These are phyloP conservation scores for Aspergillus melleus DNA, from an alignment of 2,329 filamentous ascomycete genomes.

Conservation along the genomic window DNA sequence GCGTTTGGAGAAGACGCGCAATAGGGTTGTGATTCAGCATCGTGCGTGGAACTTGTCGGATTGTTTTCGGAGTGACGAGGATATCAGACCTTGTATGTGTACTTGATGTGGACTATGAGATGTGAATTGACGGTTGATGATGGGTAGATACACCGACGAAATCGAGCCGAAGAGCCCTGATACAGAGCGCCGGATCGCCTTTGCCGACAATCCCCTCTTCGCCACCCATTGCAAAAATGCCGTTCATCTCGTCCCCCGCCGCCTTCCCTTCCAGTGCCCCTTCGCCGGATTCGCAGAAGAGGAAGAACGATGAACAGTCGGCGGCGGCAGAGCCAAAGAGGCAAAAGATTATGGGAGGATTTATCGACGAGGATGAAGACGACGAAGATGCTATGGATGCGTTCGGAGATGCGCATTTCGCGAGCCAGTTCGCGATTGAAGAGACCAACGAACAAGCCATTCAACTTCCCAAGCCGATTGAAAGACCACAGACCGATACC, in stretches of 20 bases:
- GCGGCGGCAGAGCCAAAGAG: slow-evolving; percentile 39
- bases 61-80: slow-evolving; percentile 45
- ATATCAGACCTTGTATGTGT: slow-evolving; percentile 35
- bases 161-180: slow-evolving; percentile 14
- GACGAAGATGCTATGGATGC: slow-evolving; percentile 33
- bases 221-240: slow-evolving; percentile 37
- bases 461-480: slow-evolving; percentile 16
- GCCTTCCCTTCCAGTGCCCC: slow-evolving; percentile 38
- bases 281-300: slow-evolving; percentile 40
- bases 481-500: slow-evolving; percentile 5
- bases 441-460: slow-evolving; percentile 20
- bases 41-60: slow-evolving; percentile 44
- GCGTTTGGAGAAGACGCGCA: slow-evolving; percentile 34
- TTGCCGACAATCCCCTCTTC: slow-evolving; percentile 32
- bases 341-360: slow-evolving; percentile 42
- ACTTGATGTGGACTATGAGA: not conserved
- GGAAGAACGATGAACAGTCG: slow-evolving; percentile 36
- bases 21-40: slow-evolving; percentile 44
- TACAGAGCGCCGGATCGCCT: slow-evolving; percentile 14
- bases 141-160: slow-evolving; percentile 41
- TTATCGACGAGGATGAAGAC: slow-evolving; percentile 44
- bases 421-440: slow-evolving; percentile 32
- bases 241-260: slow-evolving; percentile 44
- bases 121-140: slow-evolving; percentile 1
- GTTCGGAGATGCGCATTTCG: slow-evolving; percentile 30